Conservation (phyloP, 129 eudicot genomes). For the Saposhnikovia divaricata region DNA sequence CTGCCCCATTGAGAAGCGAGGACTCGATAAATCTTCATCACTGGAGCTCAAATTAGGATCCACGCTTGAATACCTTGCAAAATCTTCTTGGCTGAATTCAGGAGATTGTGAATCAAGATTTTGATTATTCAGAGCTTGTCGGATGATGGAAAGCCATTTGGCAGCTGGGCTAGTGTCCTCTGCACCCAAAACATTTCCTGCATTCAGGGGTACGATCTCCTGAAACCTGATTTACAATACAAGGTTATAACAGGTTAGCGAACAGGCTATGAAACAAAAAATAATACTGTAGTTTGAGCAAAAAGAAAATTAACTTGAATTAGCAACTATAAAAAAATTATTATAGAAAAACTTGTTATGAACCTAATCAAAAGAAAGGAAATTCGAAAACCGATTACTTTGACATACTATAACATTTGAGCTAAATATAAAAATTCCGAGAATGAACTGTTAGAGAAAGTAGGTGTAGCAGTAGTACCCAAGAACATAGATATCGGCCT, state of each 20-base stretch:
- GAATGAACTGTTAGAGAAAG: background rate
- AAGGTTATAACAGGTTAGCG: constrained; percentile 15
- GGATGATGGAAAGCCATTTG: constrained; percentile 69
- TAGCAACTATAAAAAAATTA: background rate
- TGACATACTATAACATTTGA: background rate
- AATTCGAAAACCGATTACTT: background rate
- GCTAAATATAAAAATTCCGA: background rate
- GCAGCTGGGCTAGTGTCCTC: constrained; percentile 70
- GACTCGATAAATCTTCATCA: constrained; percentile 15
- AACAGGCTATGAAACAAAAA: background rate
- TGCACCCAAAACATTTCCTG: constrained; percentile 82
- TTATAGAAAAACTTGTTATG: background rate
- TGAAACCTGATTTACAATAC: constrained; percentile 54
- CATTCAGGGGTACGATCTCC: constrained; percentile 87
- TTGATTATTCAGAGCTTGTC: constrained; percentile 45
- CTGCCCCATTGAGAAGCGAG: constrained; percentile 1
- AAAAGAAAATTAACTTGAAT: background rate
- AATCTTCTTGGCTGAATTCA: constrained; percentile 29
- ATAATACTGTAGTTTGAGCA: background rate
- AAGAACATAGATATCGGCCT: constrained; percentile 75
- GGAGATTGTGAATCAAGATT: constrained; percentile 16
- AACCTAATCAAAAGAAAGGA: background rate
- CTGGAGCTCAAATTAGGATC: constrained; percentile 6
- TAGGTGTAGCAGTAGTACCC: constrained; percentile 38
- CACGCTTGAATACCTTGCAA: constrained; percentile 14